phyloP scores from a whole-genome alignment of 2,329 filamentous ascomycete genomes.

The Coniochaeta ligniaria region DNA sequence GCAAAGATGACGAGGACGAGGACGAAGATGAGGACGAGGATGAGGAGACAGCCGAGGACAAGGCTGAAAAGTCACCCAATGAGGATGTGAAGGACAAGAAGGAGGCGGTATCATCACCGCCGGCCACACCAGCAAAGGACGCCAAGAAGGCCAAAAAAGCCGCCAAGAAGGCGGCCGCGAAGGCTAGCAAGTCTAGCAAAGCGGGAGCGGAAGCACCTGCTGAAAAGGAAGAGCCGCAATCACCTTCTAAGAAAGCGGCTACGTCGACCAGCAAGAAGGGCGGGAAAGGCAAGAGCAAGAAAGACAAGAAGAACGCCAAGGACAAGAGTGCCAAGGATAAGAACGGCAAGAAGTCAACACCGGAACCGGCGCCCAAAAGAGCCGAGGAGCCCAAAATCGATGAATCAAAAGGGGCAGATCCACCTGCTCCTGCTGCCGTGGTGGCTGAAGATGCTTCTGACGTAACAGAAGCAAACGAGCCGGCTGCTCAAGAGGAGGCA shows the following conservation, averaged over 20 bases:
- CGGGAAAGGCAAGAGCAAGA: conserved; percentile 9
- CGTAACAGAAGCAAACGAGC: neutral
- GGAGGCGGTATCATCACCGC: neutral
- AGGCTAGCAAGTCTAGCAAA: conserved; percentile 3
- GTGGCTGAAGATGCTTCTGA: neutral
- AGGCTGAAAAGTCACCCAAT: neutral
- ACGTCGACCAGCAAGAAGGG: conserved; percentile 1
- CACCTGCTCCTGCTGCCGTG: neutral
- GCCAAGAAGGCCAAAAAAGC: conserved; percentile 8
- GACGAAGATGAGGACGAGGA: conserved; percentile 2
- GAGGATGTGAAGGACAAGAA: neutral
- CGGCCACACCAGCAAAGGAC: conserved; percentile 2
- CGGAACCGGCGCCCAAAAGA: neutral
- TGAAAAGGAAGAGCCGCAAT: conserved; percentile 2
- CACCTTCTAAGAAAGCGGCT: conserved; percentile 3
- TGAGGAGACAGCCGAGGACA: conserved; percentile 1
- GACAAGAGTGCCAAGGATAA: conserved; percentile 9
- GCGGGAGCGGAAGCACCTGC: neutral
- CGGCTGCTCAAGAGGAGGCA: neutral
- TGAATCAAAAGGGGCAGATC: neutral
- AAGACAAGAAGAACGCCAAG: conserved; percentile 14
- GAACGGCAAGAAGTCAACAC: conserved; percentile 7
- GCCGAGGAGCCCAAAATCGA: neutral
- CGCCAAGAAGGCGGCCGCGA: conserved; percentile 5
- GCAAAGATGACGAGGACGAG: neutral